A percentile compares a stretch with the other conserved stretches of the same genome.
phyloP scores from a whole-genome alignment of 1,284 basidiomycete genomes.

The Laetiporus sulphureus region DNA sequence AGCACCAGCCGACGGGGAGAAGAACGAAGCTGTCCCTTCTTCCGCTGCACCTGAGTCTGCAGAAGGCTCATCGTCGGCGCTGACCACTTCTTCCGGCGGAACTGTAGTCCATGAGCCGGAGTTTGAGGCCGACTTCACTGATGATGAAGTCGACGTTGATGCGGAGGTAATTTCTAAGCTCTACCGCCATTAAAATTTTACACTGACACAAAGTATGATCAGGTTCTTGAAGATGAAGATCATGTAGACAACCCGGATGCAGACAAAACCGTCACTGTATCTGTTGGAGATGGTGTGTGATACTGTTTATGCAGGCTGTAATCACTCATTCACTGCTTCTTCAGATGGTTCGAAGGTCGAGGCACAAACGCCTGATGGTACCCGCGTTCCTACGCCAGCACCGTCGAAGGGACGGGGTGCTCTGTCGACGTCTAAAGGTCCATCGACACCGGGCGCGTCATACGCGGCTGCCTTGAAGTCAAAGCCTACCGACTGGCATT shows the following conservation, averaged over 20 bases:
- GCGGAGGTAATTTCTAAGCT: slow-evolving; percentile 40
- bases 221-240: slow-evolving; percentile 69
- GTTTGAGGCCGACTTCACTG: slow-evolving; percentile 62
- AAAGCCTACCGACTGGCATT: slow-evolving; percentile 92
- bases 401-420: slow-evolving; percentile 33
- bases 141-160: slow-evolving; percentile 69
- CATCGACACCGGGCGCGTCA: slow-evolving; percentile 54
- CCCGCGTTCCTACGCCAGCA: slow-evolving; percentile 85
- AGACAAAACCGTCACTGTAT: slow-evolving; percentile 84
- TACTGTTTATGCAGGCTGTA: background rate
- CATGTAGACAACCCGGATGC: slow-evolving; percentile 49
- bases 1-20: slow-evolving; percentile 7
- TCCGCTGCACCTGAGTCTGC: slow-evolving; percentile 24
- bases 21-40: slow-evolving; percentile 18
- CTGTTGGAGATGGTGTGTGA: slow-evolving; percentile 68
- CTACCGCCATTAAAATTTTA: background rate
- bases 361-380: slow-evolving; percentile 94
- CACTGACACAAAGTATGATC: background rate
- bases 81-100: slow-evolving; percentile 41
- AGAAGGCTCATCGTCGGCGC: slow-evolving; percentile 17
- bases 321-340: slow-evolving; percentile 1
- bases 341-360: slow-evolving; percentile 86
- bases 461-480: slow-evolving; percentile 94
- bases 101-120: slow-evolving; percentile 54
- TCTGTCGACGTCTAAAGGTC: slow-evolving; percentile 29